phyloP scores from a whole-genome alignment of 2,329 filamentous ascomycete genomes.

The Calonectria hongkongensis region DNA sequence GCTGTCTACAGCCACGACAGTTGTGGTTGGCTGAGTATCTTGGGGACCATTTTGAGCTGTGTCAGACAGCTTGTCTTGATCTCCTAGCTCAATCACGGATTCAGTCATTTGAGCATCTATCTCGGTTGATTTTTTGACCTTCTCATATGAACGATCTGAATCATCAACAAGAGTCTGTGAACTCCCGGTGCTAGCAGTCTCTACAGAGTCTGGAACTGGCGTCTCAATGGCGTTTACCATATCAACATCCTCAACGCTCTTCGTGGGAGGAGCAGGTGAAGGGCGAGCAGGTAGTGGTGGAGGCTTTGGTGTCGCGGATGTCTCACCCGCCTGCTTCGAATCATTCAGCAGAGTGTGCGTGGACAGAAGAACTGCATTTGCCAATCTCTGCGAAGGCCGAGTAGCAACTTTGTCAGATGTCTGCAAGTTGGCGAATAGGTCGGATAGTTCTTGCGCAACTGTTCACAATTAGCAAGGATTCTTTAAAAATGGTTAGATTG shows the following conservation, averaged over 20 bases:
- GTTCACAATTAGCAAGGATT: slow-evolving; percentile 52
- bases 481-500: not conserved
- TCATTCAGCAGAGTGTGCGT: slow-evolving; percentile 62
- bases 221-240: slow-evolving; percentile 60
- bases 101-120: slow-evolving; percentile 52
- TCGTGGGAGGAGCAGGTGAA: slow-evolving; percentile 61
- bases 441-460: slow-evolving; percentile 85
- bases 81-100: slow-evolving; percentile 49
- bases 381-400: slow-evolving; percentile 84
- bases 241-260: slow-evolving; percentile 58
- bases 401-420: slow-evolving; percentile 77
- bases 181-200: slow-evolving; percentile 69
- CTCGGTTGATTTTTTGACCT: slow-evolving; percentile 52
- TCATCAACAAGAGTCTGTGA: slow-evolving; percentile 71
- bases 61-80: slow-evolving; percentile 42
- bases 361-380: slow-evolving; percentile 84
- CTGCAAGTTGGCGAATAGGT: slow-evolving; percentile 83
- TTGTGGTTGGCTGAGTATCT: slow-evolving; percentile 19
- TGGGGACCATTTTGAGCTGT: slow-evolving; percentile 23
- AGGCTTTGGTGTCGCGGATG: slow-evolving; percentile 55
- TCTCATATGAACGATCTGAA: slow-evolving; percentile 60
- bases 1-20: slow-evolving; percentile 34
- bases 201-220: slow-evolving; percentile 55
- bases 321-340: slow-evolving; percentile 54
- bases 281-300: slow-evolving; percentile 72